Evolutionary conservation across 352 stramenopile genomes (phyloP), one percentile per base, ranked within the genome.

Genomic region (Plasmopara halstedii): DNA sequence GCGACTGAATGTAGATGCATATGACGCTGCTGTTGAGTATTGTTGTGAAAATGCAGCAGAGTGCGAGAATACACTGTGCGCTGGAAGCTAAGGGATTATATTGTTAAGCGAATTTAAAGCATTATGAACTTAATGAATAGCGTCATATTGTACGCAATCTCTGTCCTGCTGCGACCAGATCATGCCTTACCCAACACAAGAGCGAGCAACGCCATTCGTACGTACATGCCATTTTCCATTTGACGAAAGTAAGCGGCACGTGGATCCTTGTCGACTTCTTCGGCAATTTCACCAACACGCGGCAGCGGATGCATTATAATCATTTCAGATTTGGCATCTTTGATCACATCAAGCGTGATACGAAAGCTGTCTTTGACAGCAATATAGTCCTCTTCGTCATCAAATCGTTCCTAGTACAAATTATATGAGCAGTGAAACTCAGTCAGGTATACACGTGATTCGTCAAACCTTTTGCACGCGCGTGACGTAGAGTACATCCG

Each of bases 261-360:
- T 31, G 94, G 92, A 65, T 99, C 93, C 8, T 58, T 62, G 66
- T 99, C 97, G 17, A 99, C 89, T 33, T 98, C 94, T 47, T 96
- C 83, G 6, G 74, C 64, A 56, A 99, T 98, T 64, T 99, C 97
- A 50, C 95, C 94, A 7, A 99, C 91, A 45, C 97, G 78, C 11
- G 97, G 97, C 15, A 99, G 73, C 40, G 97, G 97, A 69, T 99
- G 97, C 91, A 99, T 97, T 49, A 99, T 85, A 50, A 98, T 85
- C 65, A 97, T 88, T 22, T 62, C 83, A 18, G 63, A n/a, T 61
- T 98, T 98, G 47, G 92, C 94, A 23, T 69, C 41, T 26, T 68
- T 74, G 43, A 94, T 73, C 32, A 70, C 87, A 46, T 68, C 63
- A 6, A 56, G 46, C 14, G 79, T 90, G 59, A 94, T 85, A 49